Base-by-base conservation (phyloP, 2,329 filamentous ascomycete genomes). In the Alternaria sp. region DNA sequence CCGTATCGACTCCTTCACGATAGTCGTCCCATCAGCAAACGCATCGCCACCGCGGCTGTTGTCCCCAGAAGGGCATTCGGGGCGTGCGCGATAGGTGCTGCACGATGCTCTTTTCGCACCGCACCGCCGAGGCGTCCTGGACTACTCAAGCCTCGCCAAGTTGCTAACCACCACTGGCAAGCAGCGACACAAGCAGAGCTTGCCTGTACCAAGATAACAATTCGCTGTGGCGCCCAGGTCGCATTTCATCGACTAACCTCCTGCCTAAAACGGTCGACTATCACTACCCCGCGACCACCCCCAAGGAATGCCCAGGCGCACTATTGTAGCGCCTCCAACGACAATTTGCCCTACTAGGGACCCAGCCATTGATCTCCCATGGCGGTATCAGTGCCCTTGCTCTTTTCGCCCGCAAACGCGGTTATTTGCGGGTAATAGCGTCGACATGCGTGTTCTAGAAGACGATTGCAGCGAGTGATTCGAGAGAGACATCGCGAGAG, bases 1-100 rank as follows among this genome's bases (percentile, higher is more conserved):
- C 20, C 38, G 44, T 51, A 56, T 53, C 44, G 26, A 36, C 38
- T 52, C 32, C 51, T 49, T 44, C 54, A 58, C 58, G 1, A 54
- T 48, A 18, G 39, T 26, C 32, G 34, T 47, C 7, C 34, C 66
- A 63, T 60, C 59, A 65, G 62, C 58, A 60, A 51, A 52, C 41
- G 36, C 51, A 38, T 65, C 60, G 68, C 68, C 68, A 68, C 63
- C 47, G 60, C 65, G 65, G 62, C 61, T 64, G 56, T 56, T 57
- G 57, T 55, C 38, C 58, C 64, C 58, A 38, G 38, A 48, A 60
- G 20, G 39, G 57, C 32, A 47, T 24, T 51, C 32, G 58, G 43
- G 41, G 54, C 62, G 43, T 51, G 41, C 34, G 54, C 38, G 54
- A 54, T 52, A 26, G 49, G 36, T 55, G 39, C 57, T 36, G 57